phyloP scores from a whole-genome alignment of 768 basidiomycete species.

The Trametes cingulata region DNA sequence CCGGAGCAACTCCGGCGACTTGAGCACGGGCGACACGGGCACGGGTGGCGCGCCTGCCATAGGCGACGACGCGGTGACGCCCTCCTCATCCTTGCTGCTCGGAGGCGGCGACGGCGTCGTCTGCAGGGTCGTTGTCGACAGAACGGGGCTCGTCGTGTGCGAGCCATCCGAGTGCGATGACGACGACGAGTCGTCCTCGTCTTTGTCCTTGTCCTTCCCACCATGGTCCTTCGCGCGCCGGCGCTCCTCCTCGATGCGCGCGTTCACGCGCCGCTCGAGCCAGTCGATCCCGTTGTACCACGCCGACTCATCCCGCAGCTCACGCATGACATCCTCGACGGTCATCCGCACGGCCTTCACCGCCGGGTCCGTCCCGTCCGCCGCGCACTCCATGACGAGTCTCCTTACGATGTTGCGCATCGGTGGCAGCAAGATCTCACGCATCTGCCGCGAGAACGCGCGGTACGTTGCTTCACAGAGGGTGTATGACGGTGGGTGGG shows the following conservation, averaged over 20 bases:
- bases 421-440: constrained; percentile 59
- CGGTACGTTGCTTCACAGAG: constrained; percentile 68
- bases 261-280: constrained; percentile 50
- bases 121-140: constrained; percentile 71
- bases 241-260: constrained; percentile 25
- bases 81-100: constrained; percentile 37
- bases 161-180: constrained; percentile 54
- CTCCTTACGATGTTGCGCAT: constrained; percentile 70
- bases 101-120: constrained; percentile 82
- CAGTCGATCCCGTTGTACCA: constrained; percentile 81
- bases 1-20: constrained; percentile 58
- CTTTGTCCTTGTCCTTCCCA: constrained; percentile 44
- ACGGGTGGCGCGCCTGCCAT: constrained; percentile 30
- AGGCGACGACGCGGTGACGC: constrained; percentile 26
- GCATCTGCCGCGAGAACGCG: constrained; percentile 59
- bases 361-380: constrained; percentile 52
- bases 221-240: constrained; percentile 20
- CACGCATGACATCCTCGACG: constrained; percentile 58
- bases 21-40: constrained; percentile 59
- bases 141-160: constrained; percentile 68
- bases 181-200: constrained; percentile 52
- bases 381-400: constrained; percentile 62
- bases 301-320: constrained; percentile 56
- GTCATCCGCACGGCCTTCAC: constrained; percentile 55
- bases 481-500: constrained; percentile 57